Conservation (phyloP, 2,329 filamentous ascomycete genomes). For the Stemphylium beticola region DNA sequence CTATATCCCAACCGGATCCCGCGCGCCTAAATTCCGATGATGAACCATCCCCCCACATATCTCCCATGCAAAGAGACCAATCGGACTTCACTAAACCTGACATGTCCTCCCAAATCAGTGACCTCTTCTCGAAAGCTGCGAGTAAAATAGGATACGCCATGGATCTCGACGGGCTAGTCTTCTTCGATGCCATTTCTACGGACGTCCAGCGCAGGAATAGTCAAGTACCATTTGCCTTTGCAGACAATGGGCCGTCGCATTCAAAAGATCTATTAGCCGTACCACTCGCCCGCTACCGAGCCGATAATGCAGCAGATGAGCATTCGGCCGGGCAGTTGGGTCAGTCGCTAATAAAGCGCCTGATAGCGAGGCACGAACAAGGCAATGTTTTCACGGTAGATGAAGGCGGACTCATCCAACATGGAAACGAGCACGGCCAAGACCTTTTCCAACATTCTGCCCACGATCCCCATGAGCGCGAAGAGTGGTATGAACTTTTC, state of each 20-base stretch:
- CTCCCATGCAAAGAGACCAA: not conserved
- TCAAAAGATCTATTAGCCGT: not conserved
- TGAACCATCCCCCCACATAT: not conserved
- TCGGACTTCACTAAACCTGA: not conserved
- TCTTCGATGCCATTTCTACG: constrained; percentile 14
- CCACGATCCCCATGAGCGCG: not conserved
- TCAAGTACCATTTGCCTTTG: not conserved
- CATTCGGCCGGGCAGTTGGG: not conserved
- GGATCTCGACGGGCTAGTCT: constrained; percentile 11
- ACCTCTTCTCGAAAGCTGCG: constrained; percentile 12
- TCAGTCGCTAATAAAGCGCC: constrained; percentile 14
- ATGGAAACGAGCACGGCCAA: not conserved
- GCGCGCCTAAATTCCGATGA: not conserved
- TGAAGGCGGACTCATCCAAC: constrained; percentile 11
- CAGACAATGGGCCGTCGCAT: not conserved
- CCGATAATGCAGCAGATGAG: not conserved
- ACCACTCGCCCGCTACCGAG: constrained; percentile 6
- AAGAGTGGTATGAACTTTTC: constrained; percentile 10
- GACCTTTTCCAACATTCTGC: not conserved
- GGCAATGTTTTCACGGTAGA: constrained; percentile 16
- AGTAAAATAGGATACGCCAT: constrained; percentile 14
- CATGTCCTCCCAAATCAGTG: constrained; percentile 1
- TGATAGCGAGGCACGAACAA: constrained; percentile 11
- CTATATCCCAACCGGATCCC: not conserved
- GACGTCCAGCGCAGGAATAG: not conserved